Percentiles rank a stretch among this genome's conserved stretches.
These are phyloP conservation scores for Entoloma clypeatum DNA, from an alignment of 1,284 basidiomycete species.

Conservation along the genomic window DNA sequence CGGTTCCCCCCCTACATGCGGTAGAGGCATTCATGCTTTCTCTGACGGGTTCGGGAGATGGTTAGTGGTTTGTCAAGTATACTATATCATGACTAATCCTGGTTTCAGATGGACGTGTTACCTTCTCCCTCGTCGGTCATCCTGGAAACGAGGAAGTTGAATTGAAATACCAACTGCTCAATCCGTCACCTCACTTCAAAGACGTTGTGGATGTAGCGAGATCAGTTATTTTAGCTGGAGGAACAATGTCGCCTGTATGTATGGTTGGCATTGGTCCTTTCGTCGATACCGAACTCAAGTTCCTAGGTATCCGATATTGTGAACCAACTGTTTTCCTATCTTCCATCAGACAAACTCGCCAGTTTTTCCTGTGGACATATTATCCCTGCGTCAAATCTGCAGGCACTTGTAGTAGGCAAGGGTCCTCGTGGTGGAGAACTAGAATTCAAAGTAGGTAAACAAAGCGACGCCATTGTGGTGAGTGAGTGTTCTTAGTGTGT, in stretches of 20 bases:
- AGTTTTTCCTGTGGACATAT: constrained; percentile 94
- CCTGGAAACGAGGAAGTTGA: constrained; percentile 50
- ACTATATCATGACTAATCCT: constrained; percentile 4
- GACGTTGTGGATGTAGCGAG: constrained; percentile 80
- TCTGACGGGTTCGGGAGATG: constrained; percentile 77
- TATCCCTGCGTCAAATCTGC: constrained; percentile 78
- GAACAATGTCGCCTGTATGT: constrained; percentile 93
- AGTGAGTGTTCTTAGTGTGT: constrained; percentile 23
- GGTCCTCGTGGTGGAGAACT: constrained; percentile 78
- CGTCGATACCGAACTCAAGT: not conserved
- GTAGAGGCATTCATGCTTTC: constrained; percentile 87
- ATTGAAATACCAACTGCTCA: constrained; percentile 92
- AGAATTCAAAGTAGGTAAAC: constrained; percentile 81
- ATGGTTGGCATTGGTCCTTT: constrained; percentile 12
- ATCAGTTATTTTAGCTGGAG: constrained; percentile 87
- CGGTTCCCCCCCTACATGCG: constrained; percentile 76
- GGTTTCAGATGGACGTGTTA: constrained; percentile 60
- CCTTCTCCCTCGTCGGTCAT: constrained; percentile 40
- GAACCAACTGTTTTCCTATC: constrained; percentile 74
- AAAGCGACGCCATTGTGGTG: constrained; percentile 67
- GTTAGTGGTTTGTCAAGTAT: constrained; percentile 39
- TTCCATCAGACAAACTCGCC: constrained; percentile 61
- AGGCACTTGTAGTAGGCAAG: constrained; percentile 72
- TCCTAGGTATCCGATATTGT: constrained; percentile 84
- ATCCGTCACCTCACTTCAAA: constrained; percentile 84